A percentile compares a stretch with the other conserved stretches of the same genome.
Evolutionary conservation across 2,329 filamentous ascomycete genomes (phyloP).

Genomic region (Bipolaris victoriae): DNA sequence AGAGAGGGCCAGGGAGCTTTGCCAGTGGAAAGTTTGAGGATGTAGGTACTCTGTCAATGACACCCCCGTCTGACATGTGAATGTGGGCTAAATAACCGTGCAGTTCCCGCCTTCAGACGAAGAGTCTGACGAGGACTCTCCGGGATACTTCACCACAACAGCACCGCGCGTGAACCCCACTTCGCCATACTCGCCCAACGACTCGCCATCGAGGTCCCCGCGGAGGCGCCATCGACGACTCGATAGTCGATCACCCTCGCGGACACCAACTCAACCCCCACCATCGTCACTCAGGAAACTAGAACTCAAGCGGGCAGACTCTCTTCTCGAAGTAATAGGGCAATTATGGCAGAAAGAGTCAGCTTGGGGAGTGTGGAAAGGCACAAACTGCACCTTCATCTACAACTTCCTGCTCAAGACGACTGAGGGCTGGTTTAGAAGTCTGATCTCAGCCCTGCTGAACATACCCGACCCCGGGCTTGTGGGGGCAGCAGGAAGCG

Average conservation of each 20-base stretch:
- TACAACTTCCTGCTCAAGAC: conserved; percentile 87
- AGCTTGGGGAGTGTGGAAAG: conserved; percentile 92
- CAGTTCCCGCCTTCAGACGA: conserved; percentile 65
- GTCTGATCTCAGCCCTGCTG: conserved; percentile 85
- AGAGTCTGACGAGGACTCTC: conserved; percentile 72
- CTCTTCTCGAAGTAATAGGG: conserved; percentile 82
- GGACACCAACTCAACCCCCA: conserved; percentile 48
- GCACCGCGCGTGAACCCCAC: conserved; percentile 57
- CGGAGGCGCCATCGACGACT: conserved; percentile 43
- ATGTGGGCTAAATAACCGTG: conserved; percentile 23
- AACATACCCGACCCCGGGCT: conserved; percentile 84
- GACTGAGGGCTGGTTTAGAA: conserved; percentile 89
- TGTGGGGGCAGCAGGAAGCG: conserved; percentile 50
- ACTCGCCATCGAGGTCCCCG: conserved; percentile 48
- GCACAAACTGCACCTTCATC: conserved; percentile 88
- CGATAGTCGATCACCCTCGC: conserved; percentile 49
- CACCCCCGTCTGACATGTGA: conserved; percentile 19
- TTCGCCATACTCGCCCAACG: conserved; percentile 35
- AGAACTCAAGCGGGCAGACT: conserved; percentile 74
- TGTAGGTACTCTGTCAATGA: conserved; percentile 22
- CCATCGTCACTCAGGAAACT: conserved; percentile 65
- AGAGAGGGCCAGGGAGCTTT: conserved; percentile 41
- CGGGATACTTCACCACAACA: conserved; percentile 80
- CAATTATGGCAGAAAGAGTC: conserved; percentile 90
- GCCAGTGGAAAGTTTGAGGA: conserved; percentile 46